phyloP scores from a whole-genome alignment of 495 filamentous ascomycete species.

The Aspergillus egyptiacus region DNA sequence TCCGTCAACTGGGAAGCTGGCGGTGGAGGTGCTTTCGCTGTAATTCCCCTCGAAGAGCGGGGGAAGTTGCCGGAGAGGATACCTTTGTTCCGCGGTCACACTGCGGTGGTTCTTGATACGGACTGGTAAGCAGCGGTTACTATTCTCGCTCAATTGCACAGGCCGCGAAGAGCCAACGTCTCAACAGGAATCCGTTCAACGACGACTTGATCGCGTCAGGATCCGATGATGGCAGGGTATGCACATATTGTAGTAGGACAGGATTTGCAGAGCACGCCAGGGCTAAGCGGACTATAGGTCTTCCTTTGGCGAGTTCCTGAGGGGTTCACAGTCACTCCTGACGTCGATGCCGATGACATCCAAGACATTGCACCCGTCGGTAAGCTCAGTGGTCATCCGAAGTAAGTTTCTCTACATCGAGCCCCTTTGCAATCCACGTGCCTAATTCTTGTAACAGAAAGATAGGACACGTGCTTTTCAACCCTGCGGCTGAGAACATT shows the following conservation, averaged over 20 bases:
- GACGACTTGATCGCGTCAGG: conserved; percentile 87
- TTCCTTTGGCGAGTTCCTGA: conserved; percentile 95
- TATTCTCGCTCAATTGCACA: neutral
- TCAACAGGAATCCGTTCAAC: conserved; percentile 85
- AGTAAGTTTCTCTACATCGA: conserved; percentile 26
- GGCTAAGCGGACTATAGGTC: conserved; percentile 43
- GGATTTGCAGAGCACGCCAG: neutral
- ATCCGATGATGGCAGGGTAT: conserved; percentile 89
- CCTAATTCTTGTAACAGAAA: conserved; percentile 54
- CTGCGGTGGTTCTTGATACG: conserved; percentile 90
- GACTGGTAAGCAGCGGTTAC: conserved; percentile 67
- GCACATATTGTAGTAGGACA: neutral
- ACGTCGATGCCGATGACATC: conserved; percentile 67
- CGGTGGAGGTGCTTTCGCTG: conserved; percentile 94
- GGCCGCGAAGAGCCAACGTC: conserved; percentile 22
- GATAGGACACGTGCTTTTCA: conserved; percentile 95
- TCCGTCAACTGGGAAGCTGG: conserved; percentile 98
- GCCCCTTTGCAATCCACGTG: neutral
- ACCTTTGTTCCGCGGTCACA: conserved; percentile 93
- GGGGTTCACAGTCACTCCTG: conserved; percentile 73
- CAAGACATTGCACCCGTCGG: conserved; percentile 72
- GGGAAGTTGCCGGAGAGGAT: conserved; percentile 89
- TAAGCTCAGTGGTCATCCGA: conserved; percentile 64
- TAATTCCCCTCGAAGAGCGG: conserved; percentile 83
- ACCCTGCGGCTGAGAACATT: conserved; percentile 91